Evolutionary conservation across 441 rosid genomes (phyloP).

Genomic region (Isatis lusitanica): DNA sequence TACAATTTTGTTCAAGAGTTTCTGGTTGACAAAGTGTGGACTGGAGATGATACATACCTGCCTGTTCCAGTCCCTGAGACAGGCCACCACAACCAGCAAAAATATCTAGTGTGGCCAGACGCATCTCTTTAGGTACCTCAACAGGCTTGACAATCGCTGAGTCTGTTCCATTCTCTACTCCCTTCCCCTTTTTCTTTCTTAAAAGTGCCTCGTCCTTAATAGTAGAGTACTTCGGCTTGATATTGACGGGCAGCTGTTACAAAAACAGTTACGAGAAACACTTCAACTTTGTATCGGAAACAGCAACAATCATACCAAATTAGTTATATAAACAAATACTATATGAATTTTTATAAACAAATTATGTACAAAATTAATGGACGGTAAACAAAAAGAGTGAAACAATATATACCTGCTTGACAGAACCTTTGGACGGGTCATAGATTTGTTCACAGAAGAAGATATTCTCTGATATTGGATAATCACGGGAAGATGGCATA

Average conservation of each 20-base stretch:
- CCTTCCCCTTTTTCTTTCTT: slow-evolving; percentile 83
- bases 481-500: slow-evolving; percentile 44
- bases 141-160: slow-evolving; percentile 40
- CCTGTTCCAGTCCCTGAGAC: slow-evolving; percentile 73
- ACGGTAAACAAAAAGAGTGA: neutral
- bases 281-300: slow-evolving; percentile 6
- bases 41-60: slow-evolving; percentile 46
- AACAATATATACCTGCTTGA: slow-evolving; percentile 61
- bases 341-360: too few species aligned
- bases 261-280: slow-evolving; percentile 28
- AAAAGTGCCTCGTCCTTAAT: slow-evolving; percentile 49
- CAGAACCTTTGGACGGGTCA: slow-evolving; percentile 68
- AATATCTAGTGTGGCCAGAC: slow-evolving; percentile 74
- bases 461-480: slow-evolving; percentile 56
- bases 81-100: slow-evolving; percentile 98
- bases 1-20: neutral
- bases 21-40: slow-evolving; percentile 8
- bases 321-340: neutral
- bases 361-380: too few species aligned
- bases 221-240: slow-evolving; percentile 56
- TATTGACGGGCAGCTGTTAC: slow-evolving; percentile 60
- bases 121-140: slow-evolving; percentile 39
- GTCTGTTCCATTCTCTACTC: slow-evolving; percentile 58
- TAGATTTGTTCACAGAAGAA: slow-evolving; percentile 76
- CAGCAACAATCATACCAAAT: neutral